Evolutionary conservation across 2,329 filamentous ascomycete genomes (phyloP), one percentile per base, ranked within the genome.

Genomic region (Pseudofabraea citricarpa): DNA sequence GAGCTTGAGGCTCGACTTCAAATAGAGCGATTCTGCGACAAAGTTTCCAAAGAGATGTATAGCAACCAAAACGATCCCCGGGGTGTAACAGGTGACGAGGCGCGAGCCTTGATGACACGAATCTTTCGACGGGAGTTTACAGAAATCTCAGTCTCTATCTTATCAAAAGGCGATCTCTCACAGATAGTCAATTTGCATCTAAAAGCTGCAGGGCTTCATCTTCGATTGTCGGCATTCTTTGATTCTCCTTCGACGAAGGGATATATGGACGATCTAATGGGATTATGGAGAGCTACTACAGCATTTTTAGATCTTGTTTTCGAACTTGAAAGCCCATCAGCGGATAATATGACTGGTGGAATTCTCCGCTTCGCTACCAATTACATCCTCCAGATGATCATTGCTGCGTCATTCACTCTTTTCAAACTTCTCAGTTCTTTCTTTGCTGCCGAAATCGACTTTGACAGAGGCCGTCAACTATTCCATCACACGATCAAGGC

Each of bases 321-420:
- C 48, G 74, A 80, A 45, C 69, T 86, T 8, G 72, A 75, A 26
- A 67, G 73, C 38, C 73, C 70, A 9, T 66, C 69, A 2, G 65
- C 66, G 29, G 70, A 74, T 23, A 63, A 65, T 37, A 67, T 64
- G 26, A 43, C 32, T 22, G 50, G 61, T 24, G 57, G 63, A 41
- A 74, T 84, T 39, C 68, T 89, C 21, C 74, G 75, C 39, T 83
- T 85, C 56, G 77, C 81, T 20, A 83, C 79, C 51, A 88, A 85
- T 60, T 90, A 90, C 62, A 79, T 91, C 41, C 82, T 89, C 59
- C 87, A 91, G 63, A 90, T 91, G 83, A 79, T 90, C 44, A 79
- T 90, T n/a, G 87, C 86, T 2, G 85, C 83, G 5, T 82, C 83
- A 3, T 90, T 90, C 55, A 82, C 85, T 1, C 68, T 93, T 37